These are phyloP conservation scores for Basipetospora sp. DNA, from an alignment of 2,329 filamentous ascomycete genomes.

Conservation along the genomic window DNA sequence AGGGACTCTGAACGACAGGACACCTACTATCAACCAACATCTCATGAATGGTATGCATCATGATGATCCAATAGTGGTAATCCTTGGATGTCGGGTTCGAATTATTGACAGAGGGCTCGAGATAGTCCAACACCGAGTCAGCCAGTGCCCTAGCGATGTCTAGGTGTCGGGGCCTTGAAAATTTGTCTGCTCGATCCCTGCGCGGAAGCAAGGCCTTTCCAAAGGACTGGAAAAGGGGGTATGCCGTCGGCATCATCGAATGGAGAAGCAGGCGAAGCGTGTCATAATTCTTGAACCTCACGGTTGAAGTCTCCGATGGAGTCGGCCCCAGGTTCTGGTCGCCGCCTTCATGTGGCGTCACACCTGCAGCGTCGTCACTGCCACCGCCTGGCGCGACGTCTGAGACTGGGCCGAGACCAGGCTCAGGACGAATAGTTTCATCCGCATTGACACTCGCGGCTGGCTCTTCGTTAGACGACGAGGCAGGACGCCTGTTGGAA, in stretches of 20 bases:
- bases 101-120: conserved; percentile 34
- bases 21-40: conserved; percentile 56
- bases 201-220: conserved; percentile 69
- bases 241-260: conserved; percentile 64
- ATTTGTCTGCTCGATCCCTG: conserved; percentile 47
- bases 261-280: conserved; percentile 63
- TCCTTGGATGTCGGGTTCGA: conserved; percentile 41
- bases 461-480: background rate
- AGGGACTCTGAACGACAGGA: conserved; percentile 21
- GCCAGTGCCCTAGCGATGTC: conserved; percentile 53
- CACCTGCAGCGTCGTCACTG: conserved; percentile 6
- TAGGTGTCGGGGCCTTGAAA: conserved; percentile 36
- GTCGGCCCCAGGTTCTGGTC: conserved; percentile 11
- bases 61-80: conserved; percentile 69
- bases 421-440: background rate
- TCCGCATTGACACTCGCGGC: too few species aligned
- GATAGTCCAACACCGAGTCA: conserved; percentile 51
- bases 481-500: conserved; percentile 2
- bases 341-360: conserved; percentile 19
- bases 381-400: conserved; percentile 11
- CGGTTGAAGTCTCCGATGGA: conserved; percentile 4
- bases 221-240: conserved; percentile 70
- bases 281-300: conserved; percentile 58
- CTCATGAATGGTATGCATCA: conserved; percentile 63
- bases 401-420: conserved; percentile 12